These are phyloP conservation scores for Amauroascus verrucosus DNA, from an alignment of 2,329 filamentous ascomycete genomes.

Conservation along the genomic window DNA sequence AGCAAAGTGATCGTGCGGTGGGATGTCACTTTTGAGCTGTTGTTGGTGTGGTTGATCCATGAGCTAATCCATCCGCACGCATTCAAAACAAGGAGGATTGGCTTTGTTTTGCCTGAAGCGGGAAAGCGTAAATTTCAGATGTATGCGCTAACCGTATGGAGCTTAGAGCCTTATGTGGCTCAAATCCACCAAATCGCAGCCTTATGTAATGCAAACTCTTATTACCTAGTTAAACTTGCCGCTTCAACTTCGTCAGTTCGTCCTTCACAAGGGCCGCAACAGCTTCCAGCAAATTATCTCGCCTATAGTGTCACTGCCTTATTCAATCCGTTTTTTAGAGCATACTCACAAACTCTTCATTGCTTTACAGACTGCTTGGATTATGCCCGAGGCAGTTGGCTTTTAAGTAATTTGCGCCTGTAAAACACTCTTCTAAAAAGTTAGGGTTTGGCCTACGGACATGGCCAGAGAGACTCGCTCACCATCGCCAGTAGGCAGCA, in stretches of 20 bases:
- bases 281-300: neutral
- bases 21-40: neutral
- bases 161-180: neutral
- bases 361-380: neutral
- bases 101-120: slow-evolving; percentile 3
- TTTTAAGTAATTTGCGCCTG: neutral
- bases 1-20: neutral
- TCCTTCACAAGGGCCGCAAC: neutral
- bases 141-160: neutral
- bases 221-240: neutral
- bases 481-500: slow-evolving; percentile 89
- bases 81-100: slow-evolving; percentile 7
- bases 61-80: neutral
- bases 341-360: neutral
- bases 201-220: slow-evolving; percentile 3
- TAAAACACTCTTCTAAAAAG: slow-evolving; percentile 10
- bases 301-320: neutral
- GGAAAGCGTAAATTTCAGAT: slow-evolving; percentile 1
- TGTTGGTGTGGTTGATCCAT: neutral
- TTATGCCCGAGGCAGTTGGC: neutral
- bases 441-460: slow-evolving; percentile 41
- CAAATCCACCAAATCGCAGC: neutral
- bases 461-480: slow-evolving; percentile 62
- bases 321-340: neutral
- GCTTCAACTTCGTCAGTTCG: neutral